Percentiles rank a stretch among this genome's conserved stretches.
These are phyloP conservation scores for Teunomyces gatunensis DNA, from an alignment of 805 yeast species.

Conservation along the genomic window DNA sequence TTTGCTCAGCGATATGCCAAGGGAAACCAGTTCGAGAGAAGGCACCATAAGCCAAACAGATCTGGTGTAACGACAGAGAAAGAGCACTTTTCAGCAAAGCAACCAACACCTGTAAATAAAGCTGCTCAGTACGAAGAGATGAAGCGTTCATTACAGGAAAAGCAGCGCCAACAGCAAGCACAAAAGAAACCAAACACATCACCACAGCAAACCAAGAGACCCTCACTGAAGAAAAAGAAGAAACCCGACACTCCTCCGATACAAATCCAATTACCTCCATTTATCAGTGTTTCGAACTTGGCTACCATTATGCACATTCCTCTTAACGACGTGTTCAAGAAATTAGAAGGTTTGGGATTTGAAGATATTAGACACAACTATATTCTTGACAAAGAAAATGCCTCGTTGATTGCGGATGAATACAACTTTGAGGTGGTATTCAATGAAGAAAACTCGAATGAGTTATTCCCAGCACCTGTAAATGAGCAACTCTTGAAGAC, in stretches of 20 bases:
- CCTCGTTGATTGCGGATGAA: slow-evolving; percentile 84
- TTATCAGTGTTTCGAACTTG: slow-evolving; percentile 73
- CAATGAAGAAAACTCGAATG: slow-evolving; percentile 57
- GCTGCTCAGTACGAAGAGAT: slow-evolving; percentile 15
- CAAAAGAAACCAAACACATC: slow-evolving; percentile 4
- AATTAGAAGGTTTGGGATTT: slow-evolving; percentile 69
- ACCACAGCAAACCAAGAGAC: slow-evolving; percentile 6
- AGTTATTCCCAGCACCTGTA: slow-evolving; percentile 54
- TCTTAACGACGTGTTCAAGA: slow-evolving; percentile 54
- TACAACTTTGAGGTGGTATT: slow-evolving; percentile 65
- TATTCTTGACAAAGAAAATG: slow-evolving; percentile 83
- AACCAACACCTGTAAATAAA: slow-evolving; percentile 5
- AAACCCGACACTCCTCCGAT: slow-evolving; percentile 15
- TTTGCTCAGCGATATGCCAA: slow-evolving; percentile 29
- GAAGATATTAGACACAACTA: slow-evolving; percentile 68
- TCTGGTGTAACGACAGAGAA: neutral
- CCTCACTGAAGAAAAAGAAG: slow-evolving; percentile 6
- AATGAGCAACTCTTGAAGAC: slow-evolving; percentile 48
- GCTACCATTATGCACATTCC: slow-evolving; percentile 70
- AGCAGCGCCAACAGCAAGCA: slow-evolving; percentile 12
- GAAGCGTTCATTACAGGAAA: slow-evolving; percentile 16
- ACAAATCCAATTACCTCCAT: slow-evolving; percentile 62
- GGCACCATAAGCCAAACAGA: neutral
- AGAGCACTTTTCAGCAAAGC: neutral
- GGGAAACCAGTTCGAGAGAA: neutral